phyloP scores from a whole-genome alignment of 83 land plant genomes.

The Picea engelmannii region DNA sequence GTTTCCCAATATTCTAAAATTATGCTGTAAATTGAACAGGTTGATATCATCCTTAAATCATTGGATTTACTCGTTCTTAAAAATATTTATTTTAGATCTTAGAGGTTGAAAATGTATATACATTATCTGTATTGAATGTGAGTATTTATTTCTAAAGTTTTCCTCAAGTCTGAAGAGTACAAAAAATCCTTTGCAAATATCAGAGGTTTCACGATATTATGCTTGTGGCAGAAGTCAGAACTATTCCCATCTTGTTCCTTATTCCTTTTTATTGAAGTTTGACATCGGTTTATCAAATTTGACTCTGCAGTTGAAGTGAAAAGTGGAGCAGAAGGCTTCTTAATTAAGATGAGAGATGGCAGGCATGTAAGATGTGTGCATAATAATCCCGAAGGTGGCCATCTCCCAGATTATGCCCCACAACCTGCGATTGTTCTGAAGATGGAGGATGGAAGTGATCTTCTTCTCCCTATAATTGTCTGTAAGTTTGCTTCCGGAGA shows the following conservation, averaged over 20 bases:
- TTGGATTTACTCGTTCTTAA: no score
- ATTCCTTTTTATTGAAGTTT: not conserved
- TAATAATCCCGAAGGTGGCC: constrained; percentile 75
- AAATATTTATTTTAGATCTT: no score
- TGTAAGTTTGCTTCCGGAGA: constrained; percentile 45
- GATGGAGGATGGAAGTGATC: constrained; percentile 91
- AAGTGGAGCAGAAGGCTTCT: constrained; percentile 86
- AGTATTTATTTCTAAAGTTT: no score
- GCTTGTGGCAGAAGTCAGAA: not conserved
- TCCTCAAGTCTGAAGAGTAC: not conserved
- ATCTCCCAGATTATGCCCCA: constrained; percentile 80
- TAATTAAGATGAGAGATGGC: constrained; percentile 92
- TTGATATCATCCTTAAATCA: no score
- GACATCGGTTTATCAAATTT: not conserved
- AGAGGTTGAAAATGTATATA: no score
- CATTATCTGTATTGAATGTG: no score
- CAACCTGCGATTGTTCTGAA: constrained; percentile 94
- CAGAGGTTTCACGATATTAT: not conserved
- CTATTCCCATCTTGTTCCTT: not conserved
- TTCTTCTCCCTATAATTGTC: constrained; percentile 93
- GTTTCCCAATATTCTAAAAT: no score
- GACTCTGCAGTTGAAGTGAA: constrained; percentile 77
- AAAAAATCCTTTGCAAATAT: not conserved
- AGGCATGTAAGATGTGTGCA: constrained; percentile 74
- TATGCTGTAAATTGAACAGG: no score